phyloP scores from a whole-genome alignment of 2,329 filamentous ascomycete genomes.

The Colletotrichum truncatum region DNA sequence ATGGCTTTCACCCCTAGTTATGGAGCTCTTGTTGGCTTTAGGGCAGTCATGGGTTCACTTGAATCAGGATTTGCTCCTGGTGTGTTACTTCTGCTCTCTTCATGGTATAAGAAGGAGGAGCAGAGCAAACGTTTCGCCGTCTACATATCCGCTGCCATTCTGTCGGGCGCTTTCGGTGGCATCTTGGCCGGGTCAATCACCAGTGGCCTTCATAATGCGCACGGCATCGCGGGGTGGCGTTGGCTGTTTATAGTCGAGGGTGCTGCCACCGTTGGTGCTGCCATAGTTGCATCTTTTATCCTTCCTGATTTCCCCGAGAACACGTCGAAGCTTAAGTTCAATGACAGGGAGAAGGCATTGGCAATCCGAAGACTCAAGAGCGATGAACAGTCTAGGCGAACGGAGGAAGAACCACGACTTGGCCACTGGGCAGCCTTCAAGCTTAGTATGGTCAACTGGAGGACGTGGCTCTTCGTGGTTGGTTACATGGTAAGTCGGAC shows the following conservation, averaged over 20 bases:
- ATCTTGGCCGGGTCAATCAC: slow-evolving; percentile 69
- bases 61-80: slow-evolving; percentile 70
- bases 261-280: slow-evolving; percentile 70
- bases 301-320: slow-evolving; percentile 76
- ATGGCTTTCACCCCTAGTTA: slow-evolving; percentile 41
- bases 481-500: slow-evolving; percentile 47
- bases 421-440: slow-evolving; percentile 28
- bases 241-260: slow-evolving; percentile 72
- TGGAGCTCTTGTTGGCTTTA: slow-evolving; percentile 40
- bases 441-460: slow-evolving; percentile 46
- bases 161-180: slow-evolving; percentile 73
- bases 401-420: slow-evolving; percentile 69
- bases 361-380: slow-evolving; percentile 68
- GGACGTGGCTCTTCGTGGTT: slow-evolving; percentile 48
- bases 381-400: slow-evolving; percentile 69
- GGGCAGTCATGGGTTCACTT: slow-evolving; percentile 59
- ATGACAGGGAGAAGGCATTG: slow-evolving; percentile 64
- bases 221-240: slow-evolving; percentile 55
- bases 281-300: slow-evolving; percentile 70
- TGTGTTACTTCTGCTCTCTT: slow-evolving; percentile 69
- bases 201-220: slow-evolving; percentile 61
- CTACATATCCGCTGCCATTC: slow-evolving; percentile 77
- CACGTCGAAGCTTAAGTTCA: slow-evolving; percentile 60
- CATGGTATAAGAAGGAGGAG: slow-evolving; percentile 66
- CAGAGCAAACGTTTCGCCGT: slow-evolving; percentile 57